Base-by-base conservation (phyloP, 1,284 basidiomycete genomes). In the Termitomyces sp. region DNA sequence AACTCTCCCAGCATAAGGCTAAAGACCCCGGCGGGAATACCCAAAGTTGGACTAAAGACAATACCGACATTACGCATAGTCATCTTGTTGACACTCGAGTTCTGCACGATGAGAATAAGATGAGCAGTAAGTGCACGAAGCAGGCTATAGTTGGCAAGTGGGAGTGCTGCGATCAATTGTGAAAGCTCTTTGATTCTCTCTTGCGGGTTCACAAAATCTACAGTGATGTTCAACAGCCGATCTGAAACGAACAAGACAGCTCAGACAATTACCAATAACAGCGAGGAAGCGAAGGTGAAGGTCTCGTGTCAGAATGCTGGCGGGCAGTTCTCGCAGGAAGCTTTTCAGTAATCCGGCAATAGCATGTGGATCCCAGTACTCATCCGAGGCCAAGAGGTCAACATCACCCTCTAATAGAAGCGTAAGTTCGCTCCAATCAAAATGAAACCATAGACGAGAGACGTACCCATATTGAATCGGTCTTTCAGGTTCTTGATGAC, bases 1-100 rank as follows among this genome's bases (percentile, higher is more conserved):
- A 95, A 96, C 67, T 95, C 92, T 56, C 84, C 86, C 28, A 97
- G 82, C 82, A 97, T 92, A 62, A 97, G 75, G 66, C 90, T 93
- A 71, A 97, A 95, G 46, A 97, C 90, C 5, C 93, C 94, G 0
- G 94, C 94, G 13, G 94, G 94, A 61, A 98, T 96, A 36, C 92
- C 93, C 7, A 98, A 78, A 1, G 94, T 97, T 3, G 95, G 94
- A 60, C 91, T 94, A 72, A 97, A 98, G 30, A 99, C 96, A 59
- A 99, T 99, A 19, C 95, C 94, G 28, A 99, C 93, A 67, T 99
- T 99, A 34, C 95, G 86, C 83, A 99, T 88, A 43, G 91, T 97
- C 97, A 99, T 99, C 79, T 97, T 99, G 83, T 98, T 98, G 57
- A 89, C 76, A 43, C 82, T 69, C 15, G 92, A 83, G 68, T 97